phyloP scores from a whole-genome alignment of 257 asterid genomes.

The Vinca minor region DNA sequence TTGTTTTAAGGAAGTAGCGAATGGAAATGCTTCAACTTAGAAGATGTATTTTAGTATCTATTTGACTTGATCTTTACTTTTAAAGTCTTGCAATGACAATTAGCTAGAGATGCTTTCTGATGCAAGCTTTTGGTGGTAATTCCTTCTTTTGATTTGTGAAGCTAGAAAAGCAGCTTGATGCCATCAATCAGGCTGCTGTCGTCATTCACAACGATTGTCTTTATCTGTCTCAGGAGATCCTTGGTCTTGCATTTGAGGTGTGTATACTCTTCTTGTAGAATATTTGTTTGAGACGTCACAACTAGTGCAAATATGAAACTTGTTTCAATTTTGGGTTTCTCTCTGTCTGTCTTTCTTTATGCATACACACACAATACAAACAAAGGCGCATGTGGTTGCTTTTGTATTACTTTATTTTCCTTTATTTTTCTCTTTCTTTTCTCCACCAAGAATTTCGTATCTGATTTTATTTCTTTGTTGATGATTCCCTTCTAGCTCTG shows the following conservation, averaged over 20 bases:
- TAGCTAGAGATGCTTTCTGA: constrained; percentile 1
- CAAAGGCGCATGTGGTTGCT: no score
- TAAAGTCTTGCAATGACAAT: background rate
- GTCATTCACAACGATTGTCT: constrained; percentile 92
- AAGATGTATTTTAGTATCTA: constrained; percentile 1
- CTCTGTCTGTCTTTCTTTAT: background rate
- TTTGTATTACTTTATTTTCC: background rate
- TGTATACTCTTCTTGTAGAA: background rate
- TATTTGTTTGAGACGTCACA: background rate
- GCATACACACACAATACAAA: background rate
- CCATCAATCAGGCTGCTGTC: constrained; percentile 85
- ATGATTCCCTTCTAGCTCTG: background rate
- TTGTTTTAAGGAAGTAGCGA: constrained; percentile 24
- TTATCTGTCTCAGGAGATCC: constrained; percentile 85
- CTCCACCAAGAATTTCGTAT: background rate
- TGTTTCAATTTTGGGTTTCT: background rate
- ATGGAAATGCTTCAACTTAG: background rate
- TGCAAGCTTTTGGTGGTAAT: background rate
- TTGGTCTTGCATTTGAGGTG: constrained; percentile 96
- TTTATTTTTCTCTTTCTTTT: background rate
- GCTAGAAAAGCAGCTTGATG: constrained; percentile 88
- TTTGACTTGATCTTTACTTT: background rate
- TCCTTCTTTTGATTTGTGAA: constrained; percentile 32
- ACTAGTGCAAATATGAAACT: background rate
- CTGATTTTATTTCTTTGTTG: background rate